Evolutionary conservation across 163 green algal species (phyloP).

Genomic region (Chlorella variabilis): DNA sequence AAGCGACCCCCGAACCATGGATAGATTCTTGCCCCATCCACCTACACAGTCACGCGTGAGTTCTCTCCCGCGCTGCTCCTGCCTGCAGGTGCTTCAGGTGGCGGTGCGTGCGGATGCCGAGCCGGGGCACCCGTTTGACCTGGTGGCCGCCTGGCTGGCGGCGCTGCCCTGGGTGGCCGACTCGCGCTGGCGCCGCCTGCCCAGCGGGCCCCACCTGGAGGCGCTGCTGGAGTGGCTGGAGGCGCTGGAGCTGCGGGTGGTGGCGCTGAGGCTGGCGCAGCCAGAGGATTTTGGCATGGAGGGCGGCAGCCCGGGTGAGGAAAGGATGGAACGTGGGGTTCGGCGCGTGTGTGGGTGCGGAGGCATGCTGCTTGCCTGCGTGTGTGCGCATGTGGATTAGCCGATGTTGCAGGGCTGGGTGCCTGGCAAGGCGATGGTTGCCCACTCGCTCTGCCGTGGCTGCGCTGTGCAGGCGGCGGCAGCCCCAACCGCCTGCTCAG

Average conservation of each 20-base stretch:
- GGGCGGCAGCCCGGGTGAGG: conserved; percentile 4
- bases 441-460: too few species aligned
- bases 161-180: conserved; percentile 53
- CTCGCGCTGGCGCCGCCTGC: conserved; percentile 50
- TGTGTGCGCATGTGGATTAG: neutral
- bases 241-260: conserved; percentile 34
- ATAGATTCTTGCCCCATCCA: too few species aligned
- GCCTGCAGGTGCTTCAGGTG: conserved; percentile 31
- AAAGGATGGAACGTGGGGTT: too few species aligned
- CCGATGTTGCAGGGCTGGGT: neutral
- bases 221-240: conserved; percentile 34
- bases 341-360: neutral
- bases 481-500: conserved; percentile 2
- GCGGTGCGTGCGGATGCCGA: conserved; percentile 4
- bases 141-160: conserved; percentile 47
- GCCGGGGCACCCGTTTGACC: conserved; percentile 16
- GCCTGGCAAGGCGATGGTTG: too few species aligned
- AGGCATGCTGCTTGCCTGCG: too few species aligned
- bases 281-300: conserved; percentile 28
- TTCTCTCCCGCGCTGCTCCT: too few species aligned
- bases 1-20: too few species aligned
- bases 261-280: conserved; percentile 14
- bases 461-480: conserved; percentile 3
- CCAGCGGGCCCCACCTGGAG: conserved; percentile 17
- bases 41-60: too few species aligned